These are phyloP conservation scores for Monilinia aucupariae DNA, from an alignment of 2,329 filamentous ascomycete species.

Conservation along the genomic window DNA sequence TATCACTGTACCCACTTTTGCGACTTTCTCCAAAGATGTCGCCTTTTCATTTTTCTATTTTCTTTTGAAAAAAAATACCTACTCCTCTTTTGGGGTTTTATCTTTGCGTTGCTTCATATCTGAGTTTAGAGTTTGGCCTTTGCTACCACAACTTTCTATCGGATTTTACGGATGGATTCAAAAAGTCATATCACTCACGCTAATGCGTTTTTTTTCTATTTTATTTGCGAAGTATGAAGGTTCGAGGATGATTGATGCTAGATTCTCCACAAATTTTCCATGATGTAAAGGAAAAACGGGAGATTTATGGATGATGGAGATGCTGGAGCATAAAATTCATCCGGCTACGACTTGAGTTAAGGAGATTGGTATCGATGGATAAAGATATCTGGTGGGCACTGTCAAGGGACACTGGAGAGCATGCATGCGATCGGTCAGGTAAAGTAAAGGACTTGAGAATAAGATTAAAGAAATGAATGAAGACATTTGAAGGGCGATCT, in stretches of 20 bases:
- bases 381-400: conserved; percentile 14
- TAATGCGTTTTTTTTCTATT: conserved; percentile 10
- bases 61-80: conserved; percentile 14
- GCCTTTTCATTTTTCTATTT: conserved; percentile 9
- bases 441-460: conserved; percentile 13
- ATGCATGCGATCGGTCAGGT: conserved; percentile 11
- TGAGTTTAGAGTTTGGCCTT: conserved; percentile 15
- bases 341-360: conserved; percentile 14
- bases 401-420: conserved; percentile 12
- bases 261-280: conserved; percentile 7
- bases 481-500: neutral
- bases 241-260: conserved; percentile 16
- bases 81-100: conserved; percentile 12
- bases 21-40: neutral
- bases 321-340: conserved; percentile 17
- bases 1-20: conserved; percentile 24
- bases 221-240: conserved; percentile 15
- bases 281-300: conserved; percentile 13
- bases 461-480: conserved; percentile 11
- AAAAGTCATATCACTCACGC: neutral
- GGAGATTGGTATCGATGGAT: conserved; percentile 13
- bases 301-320: conserved; percentile 13
- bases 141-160: conserved; percentile 4
- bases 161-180: neutral
- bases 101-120: conserved; percentile 17